Conservation (phyloP, 2,329 filamentous ascomycete species). For the Monosporascus sp. region DNA sequence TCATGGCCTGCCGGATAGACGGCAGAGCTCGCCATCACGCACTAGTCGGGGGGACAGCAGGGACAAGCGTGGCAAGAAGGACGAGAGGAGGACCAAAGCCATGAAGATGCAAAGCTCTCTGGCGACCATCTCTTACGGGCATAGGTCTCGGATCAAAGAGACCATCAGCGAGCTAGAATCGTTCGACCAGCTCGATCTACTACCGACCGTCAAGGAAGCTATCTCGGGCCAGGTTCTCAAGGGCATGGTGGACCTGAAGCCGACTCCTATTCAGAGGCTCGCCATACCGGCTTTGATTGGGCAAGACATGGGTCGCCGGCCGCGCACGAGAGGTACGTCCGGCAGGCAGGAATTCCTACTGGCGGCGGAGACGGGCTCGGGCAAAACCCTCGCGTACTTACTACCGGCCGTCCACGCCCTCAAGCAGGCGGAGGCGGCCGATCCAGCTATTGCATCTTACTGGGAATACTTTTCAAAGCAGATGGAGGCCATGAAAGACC, state of each 20-base stretch:
- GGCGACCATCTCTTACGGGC: slow-evolving; percentile 70
- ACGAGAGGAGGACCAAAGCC: slow-evolving; percentile 63
- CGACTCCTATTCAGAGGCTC: slow-evolving; percentile 84
- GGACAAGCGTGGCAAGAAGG: slow-evolving; percentile 34
- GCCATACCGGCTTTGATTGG: slow-evolving; percentile 79
- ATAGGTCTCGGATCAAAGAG: slow-evolving; percentile 38
- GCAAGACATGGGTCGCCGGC: slow-evolving; percentile 37
- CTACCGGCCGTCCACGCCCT: slow-evolving; percentile 79
- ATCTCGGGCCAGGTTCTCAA: slow-evolving; percentile 69
- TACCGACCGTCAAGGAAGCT: slow-evolving; percentile 67
- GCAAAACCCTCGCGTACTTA: slow-evolving; percentile 92
- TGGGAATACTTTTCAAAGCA: slow-evolving; percentile 51
- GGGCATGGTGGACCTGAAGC: slow-evolving; percentile 68
- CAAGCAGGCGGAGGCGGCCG: slow-evolving; percentile 66
- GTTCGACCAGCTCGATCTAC: slow-evolving; percentile 76
- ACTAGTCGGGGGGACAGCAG: slow-evolving; percentile 6
- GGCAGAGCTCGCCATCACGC: slow-evolving; percentile 11
- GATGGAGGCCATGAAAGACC: slow-evolving; percentile 49
- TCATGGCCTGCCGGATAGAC: slow-evolving; percentile 13
- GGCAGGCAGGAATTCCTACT: slow-evolving; percentile 63
- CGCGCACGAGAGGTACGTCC: slow-evolving; percentile 24
- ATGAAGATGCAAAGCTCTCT: slow-evolving; percentile 90
- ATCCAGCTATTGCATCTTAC: slow-evolving; percentile 54
- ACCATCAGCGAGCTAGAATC: slow-evolving; percentile 60
- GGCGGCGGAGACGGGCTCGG: slow-evolving; percentile 93